Evolutionary conservation across 768 basidiomycete genomes (phyloP).

Genomic region (Phlebiopsis flavidoalba): DNA sequence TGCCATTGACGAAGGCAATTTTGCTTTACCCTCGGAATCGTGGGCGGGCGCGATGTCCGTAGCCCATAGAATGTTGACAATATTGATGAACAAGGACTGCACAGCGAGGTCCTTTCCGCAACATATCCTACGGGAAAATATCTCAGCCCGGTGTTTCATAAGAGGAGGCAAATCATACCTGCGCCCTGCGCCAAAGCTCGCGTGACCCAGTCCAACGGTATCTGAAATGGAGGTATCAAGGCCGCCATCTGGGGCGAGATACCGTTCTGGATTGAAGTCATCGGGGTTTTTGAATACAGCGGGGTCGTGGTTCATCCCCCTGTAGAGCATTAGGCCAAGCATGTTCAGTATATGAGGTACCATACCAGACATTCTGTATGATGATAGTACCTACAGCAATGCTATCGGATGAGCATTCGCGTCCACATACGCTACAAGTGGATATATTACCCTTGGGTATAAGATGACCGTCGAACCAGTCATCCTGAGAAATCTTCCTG

Average conservation of each 20-base stretch:
- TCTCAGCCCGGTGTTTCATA: not conserved
- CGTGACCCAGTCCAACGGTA: not conserved
- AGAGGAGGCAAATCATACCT: not conserved
- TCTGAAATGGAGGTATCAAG: not conserved
- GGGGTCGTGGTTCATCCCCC: constrained; percentile 20
- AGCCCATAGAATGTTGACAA: constrained; percentile 15
- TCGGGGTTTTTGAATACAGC: constrained; percentile 10
- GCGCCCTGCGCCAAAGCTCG: not conserved
- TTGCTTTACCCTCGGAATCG: not conserved
- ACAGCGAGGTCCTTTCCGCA: constrained; percentile 11
- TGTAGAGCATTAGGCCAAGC: constrained; percentile 1
- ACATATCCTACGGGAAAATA: constrained; percentile 3
- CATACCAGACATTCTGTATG: constrained; percentile 43
- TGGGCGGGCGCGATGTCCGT: not conserved
- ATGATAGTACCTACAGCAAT: constrained; percentile 22
- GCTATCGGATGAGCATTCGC: not conserved
- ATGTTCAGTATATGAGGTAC: not conserved
- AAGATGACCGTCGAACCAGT: constrained; percentile 48
- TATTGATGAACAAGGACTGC: constrained; percentile 16
- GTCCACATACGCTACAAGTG: constrained; percentile 6
- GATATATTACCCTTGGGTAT: constrained; percentile 60
- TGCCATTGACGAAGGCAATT: not conserved
- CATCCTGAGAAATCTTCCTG: constrained; percentile 35
- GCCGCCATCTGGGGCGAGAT: not conserved
- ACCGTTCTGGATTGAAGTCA: constrained; percentile 15